A percentile compares a stretch with the other conserved stretches of the same genome.
Conservation (phyloP, 73 alveolate species). For the Uronychia binucleata region DNA sequence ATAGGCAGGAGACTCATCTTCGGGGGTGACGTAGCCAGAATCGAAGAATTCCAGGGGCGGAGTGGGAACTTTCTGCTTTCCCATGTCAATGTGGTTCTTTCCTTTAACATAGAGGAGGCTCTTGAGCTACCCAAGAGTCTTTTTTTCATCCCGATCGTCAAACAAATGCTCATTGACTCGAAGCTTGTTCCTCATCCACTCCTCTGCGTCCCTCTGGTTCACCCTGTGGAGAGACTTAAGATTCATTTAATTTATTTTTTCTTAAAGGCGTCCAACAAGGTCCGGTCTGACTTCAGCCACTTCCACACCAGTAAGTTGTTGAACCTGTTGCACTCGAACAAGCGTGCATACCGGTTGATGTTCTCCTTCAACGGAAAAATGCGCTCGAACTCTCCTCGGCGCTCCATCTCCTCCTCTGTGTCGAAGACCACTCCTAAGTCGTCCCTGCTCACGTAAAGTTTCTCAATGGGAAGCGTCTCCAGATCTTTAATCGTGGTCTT, state of each 20-base stretch:
- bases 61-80: neutral
- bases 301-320: conserved; percentile 23
- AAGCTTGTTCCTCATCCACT: neutral
- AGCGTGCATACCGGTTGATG: conserved; percentile 49
- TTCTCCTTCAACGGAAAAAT: conserved; percentile 64
- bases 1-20: neutral
- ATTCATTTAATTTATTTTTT: neutral
- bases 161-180: neutral
- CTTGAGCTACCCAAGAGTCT: neutral
- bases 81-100: neutral
- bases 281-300: conserved; percentile 17
- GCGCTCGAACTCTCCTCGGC: conserved; percentile 56
- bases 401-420: conserved; percentile 24
- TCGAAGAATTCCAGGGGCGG: neutral
- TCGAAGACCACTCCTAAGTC: conserved; percentile 17
- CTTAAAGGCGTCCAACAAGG: neutral
- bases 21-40: neutral
- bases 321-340: conserved; percentile 20
- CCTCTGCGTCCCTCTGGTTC: neutral
- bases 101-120: neutral
- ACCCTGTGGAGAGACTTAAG: neutral
- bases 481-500: neutral
- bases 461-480: conserved; percentile 7
- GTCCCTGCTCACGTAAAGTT: neutral
- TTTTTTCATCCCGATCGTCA: neutral